Base-by-base conservation (phyloP, 306 rosid species). In the Styphnolobium japonicum region DNA sequence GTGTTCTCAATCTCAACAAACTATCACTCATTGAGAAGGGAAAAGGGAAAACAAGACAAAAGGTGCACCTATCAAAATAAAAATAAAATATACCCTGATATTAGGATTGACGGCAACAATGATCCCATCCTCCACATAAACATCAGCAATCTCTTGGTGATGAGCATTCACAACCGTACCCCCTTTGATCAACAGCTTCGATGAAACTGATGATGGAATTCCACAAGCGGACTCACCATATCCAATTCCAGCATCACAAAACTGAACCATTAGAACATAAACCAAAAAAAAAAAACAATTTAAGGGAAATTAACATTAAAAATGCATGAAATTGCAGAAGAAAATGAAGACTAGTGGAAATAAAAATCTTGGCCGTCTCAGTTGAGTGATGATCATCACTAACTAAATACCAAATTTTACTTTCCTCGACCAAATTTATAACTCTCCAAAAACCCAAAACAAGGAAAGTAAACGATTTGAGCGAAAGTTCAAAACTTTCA, bases 91-190 rank as follows among this genome's bases (percentile, higher is more conserved):
- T 60, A 92, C 97, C 79, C 18, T 76, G 84, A 94, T 89, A 70
- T 85, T 76, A 45, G 97, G 97, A 80, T 87, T 83, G 42, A 94
- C 88, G 16, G 95, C 88, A 73, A 92, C 80, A 57, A 92, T 89
- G 61, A 91, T 80, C 12, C 95, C 98, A 66, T 88, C 91, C 73
- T 91, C 91, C 5, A 94, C 89, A 78, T 92, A 94, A 72, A 94
- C 97, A 85, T 92, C 97, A 43, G 98, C 97, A 69, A 87, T 14
- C 73, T 94, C 93, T 81, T 71, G 89, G 12, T 82, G 87, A 61
- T 92, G 92, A 80, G 97, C 97, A 80, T 94, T 94, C 29, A 91
- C 97, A 9, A 94, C 95, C 3, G 83, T 85, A 19, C 97, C 97
- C 2, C 97, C 97, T 76, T 88, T 94, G 48, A 94, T 91, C 89